Conservation (phyloP, 1,284 basidiomycete genomes). For the Cutaneotrichosporon sp. region DNA sequence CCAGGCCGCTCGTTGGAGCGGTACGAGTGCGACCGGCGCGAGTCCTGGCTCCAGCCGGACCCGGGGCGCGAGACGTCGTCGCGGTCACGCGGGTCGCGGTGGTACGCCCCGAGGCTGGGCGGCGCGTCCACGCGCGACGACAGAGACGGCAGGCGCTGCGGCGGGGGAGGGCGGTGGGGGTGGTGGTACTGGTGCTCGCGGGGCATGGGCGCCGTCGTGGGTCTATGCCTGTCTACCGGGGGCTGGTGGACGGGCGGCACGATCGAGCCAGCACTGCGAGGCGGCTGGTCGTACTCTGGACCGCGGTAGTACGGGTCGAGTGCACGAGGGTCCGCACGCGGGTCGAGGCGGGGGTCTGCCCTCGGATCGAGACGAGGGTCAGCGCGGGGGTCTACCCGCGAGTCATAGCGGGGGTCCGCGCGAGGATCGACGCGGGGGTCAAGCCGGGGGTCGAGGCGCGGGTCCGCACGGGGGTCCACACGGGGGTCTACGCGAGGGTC, state of each 20-base stretch:
- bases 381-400: slow-evolving; percentile 6
- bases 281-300: slow-evolving; percentile 11
- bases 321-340: no score
- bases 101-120: slow-evolving; percentile 20
- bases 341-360: no score
- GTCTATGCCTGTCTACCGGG: slow-evolving; percentile 12
- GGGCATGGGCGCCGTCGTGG: slow-evolving; percentile 6
- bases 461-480: neutral
- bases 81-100: slow-evolving; percentile 16
- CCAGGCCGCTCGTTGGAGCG: slow-evolving; percentile 16
- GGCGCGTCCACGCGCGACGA: slow-evolving; percentile 22
- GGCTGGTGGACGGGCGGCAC: slow-evolving; percentile 3
- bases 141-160: slow-evolving; percentile 16
- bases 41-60: slow-evolving; percentile 21
- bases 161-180: slow-evolving; percentile 11
- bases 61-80: slow-evolving; percentile 15
- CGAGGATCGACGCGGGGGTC: slow-evolving; percentile 9
- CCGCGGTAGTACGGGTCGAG: slow-evolving; percentile 12
- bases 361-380: slow-evolving; percentile 8
- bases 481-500: neutral
- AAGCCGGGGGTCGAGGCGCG: slow-evolving; percentile 4
- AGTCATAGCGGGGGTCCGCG: slow-evolving; percentile 2
- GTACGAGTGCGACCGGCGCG: slow-evolving; percentile 9
- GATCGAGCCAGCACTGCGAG: slow-evolving; percentile 15
- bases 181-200: slow-evolving; percentile 15